phyloP scores from a whole-genome alignment of 2,329 filamentous ascomycete species.

The Colletotrichum orchidophilum region DNA sequence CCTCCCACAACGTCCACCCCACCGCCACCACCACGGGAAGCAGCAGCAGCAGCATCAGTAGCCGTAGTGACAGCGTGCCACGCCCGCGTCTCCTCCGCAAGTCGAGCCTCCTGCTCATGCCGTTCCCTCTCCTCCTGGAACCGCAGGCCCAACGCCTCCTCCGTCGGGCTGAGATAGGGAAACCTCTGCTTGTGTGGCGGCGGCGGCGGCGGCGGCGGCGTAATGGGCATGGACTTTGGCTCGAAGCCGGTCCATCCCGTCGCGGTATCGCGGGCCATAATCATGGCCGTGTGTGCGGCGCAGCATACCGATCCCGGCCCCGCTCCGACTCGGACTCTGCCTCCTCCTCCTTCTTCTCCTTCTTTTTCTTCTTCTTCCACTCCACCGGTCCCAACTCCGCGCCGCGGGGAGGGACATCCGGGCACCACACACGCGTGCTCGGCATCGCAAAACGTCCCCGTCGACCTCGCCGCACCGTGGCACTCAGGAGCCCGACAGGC shows the following conservation, averaged over 20 bases:
- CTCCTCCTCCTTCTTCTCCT: too few relatives aligned
- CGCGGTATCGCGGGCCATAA: conserved; percentile 3
- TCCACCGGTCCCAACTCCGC: background rate
- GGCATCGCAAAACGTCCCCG: conserved; percentile 22
- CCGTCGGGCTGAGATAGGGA: conserved; percentile 11
- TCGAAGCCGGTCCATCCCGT: background rate
- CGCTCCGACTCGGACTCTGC: too few relatives aligned
- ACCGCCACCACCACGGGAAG: background rate
- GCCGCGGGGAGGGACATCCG: conserved; percentile 13
- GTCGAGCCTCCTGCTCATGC: conserved; percentile 15
- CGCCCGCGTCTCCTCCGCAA: conserved; percentile 1
- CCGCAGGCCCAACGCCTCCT: conserved; percentile 32
- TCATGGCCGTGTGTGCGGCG: conserved; percentile 11
- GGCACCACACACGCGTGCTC: conserved; percentile 20
- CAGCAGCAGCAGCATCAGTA: too few relatives aligned
- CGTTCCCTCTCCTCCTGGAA: conserved; percentile 28
- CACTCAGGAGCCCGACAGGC: conserved; percentile 19
- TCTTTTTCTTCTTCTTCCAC: too few relatives aligned
- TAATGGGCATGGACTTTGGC: background rate
- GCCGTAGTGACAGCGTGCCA: conserved; percentile 1
- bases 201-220: background rate
- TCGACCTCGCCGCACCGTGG: background rate
- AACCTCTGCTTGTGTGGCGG: background rate
- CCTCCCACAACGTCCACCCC: background rate
- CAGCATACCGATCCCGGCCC: conserved; percentile 6